Percentiles rank a stretch among this genome's conserved stretches.
Conservation (phyloP, 345 rosid genomes). For the Hibiscus trionum region DNA sequence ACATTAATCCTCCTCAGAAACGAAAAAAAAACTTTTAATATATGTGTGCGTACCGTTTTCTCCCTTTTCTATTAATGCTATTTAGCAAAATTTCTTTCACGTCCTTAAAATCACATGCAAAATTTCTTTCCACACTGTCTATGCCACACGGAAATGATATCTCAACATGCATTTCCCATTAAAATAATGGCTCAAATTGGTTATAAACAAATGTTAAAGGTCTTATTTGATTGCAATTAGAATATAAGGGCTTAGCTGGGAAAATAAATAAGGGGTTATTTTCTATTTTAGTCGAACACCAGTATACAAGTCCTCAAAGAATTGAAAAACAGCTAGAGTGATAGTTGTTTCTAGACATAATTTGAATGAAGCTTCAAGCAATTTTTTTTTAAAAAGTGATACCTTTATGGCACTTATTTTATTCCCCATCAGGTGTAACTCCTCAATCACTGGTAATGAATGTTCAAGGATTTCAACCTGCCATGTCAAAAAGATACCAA, state of each 20-base stretch:
- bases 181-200: background rate
- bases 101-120: background rate
- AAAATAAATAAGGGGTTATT: background rate
- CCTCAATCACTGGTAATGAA: slow-evolving; percentile 69
- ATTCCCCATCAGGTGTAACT: slow-evolving; percentile 88
- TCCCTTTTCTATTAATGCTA: background rate
- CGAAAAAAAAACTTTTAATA: background rate
- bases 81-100: background rate
- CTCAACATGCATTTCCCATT: background rate
- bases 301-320: background rate
- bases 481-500: slow-evolving; percentile 8
- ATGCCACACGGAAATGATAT: background rate
- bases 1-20: background rate
- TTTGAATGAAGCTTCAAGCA: slow-evolving; percentile 2
- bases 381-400: slow-evolving; percentile 4
- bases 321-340: background rate
- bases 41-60: background rate
- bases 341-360: background rate
- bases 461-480: slow-evolving; percentile 67
- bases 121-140: background rate
- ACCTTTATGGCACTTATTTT: slow-evolving; percentile 51
- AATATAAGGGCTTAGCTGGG: background rate
- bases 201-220: background rate
- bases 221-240: background rate
- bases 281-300: background rate